Evolutionary conservation across 495 filamentous ascomycete species (phyloP), one percentile per base, ranked within the genome.

Genomic region (Tricharina praecox): DNA sequence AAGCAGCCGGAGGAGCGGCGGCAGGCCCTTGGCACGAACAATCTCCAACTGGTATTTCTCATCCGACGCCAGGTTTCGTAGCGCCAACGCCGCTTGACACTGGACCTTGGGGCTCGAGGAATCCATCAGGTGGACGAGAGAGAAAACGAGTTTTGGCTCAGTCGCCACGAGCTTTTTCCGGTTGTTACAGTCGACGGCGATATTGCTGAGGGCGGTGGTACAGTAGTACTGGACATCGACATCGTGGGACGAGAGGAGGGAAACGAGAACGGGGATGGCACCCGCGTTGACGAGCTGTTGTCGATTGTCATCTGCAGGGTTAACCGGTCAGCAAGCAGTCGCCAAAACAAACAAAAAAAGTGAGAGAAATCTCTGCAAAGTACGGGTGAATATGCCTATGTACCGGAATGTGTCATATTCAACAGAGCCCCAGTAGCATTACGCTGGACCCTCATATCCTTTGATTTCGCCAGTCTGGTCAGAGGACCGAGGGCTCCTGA

Each of bases 161-260:
- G 77, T 87, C 53, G 87, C 78, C 33, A 88, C 86, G 37, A 97
- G 72, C 56, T 81, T 81, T 62, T 87, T 87, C 42, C 90, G 72
- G 64, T 97, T 95, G 55, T 73, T 76, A 3, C 82, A 72, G 63
- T 97, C 90, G 39, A 97, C 90, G 11, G 90, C 90, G 55, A 97
- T 97, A 60, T 97, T 97, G 72, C 86, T 94, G 41, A 97, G 75
- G 11, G 90, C 90, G 1, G 90, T 97, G 26, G 90, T 97, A 68
- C 90, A 97, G 66, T 97, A 97, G 65, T 97, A 97, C 68, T 97
- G 90, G 13, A 97, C 90, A 61, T 97, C 90, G 46, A 94, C 85
- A 60, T 97, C 90, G 18, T 77, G 63, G 28, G 88, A 95, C 11
- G 82, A 85, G 26, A 97, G 74, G 20, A 97, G 73, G 53, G 93